Conservation (phyloP, 2,329 filamentous ascomycete genomes). For the Trichothecium roseum region DNA sequence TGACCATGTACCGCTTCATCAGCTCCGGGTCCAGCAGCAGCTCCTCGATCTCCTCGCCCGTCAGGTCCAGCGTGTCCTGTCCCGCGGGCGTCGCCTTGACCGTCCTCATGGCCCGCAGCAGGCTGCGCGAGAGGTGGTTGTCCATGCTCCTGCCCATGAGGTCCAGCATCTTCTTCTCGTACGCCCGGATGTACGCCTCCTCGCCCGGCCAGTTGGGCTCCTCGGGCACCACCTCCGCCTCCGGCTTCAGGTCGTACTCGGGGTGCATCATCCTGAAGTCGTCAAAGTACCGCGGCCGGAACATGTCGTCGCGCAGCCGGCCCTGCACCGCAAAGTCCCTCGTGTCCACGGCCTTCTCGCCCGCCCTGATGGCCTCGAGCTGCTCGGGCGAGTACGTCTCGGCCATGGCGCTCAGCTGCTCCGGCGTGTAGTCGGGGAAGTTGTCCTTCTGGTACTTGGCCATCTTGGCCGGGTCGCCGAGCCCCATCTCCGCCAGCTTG, state of each 20-base stretch:
- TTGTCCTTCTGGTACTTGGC: constrained; percentile 32
- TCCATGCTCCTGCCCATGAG: constrained; percentile 31
- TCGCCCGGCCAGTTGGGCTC: constrained; percentile 45
- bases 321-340: constrained; percentile 67
- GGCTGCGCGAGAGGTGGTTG: constrained; percentile 29
- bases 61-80: constrained; percentile 35
- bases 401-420: constrained; percentile 52
- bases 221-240: constrained; percentile 35
- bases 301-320: constrained; percentile 59
- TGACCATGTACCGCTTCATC: constrained; percentile 24
- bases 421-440: constrained; percentile 55
- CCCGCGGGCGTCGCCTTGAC: constrained; percentile 28
- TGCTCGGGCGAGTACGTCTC: constrained; percentile 72
- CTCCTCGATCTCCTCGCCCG: constrained; percentile 34
- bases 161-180: constrained; percentile 35
- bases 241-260: constrained; percentile 60
- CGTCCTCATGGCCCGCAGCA: constrained; percentile 29
- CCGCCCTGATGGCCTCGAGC: constrained; percentile 69
- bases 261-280: constrained; percentile 72
- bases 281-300: constrained; percentile 67
- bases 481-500: constrained; percentile 39
- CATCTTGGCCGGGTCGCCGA: constrained; percentile 32
- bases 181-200: constrained; percentile 44
- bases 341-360: constrained; percentile 64
- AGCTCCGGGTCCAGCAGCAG: constrained; percentile 28